Base-by-base conservation (phyloP, 768 basidiomycete species). In the Mycena venus region DNA sequence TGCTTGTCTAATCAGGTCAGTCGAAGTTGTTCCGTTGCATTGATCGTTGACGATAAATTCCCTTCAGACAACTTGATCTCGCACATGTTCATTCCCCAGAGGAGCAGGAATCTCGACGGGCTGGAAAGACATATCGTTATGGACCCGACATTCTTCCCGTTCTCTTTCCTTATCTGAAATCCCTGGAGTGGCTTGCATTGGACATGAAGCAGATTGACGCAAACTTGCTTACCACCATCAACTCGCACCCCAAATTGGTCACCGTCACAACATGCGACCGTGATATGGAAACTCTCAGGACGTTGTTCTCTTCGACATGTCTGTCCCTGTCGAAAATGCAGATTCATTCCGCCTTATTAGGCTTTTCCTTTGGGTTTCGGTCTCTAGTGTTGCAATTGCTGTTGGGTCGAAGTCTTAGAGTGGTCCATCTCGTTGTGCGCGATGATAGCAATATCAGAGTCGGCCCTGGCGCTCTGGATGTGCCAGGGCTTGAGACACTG, bases 181-280 rank as follows among this genome's bases (percentile, higher is more conserved):
- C 65, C 7, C 72, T 73, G 5, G 34, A 60, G 32, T 68, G 64
- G 72, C 72, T 73, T 55, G 44, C 21, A 25, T n/a, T 67, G 10
- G 9, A 19, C 15, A n/a, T 15, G 3, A 10, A 12, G 8, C 58
- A 53, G 40, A 15, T 73, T 21, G 59, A 73, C 29, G 21, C 12
- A 23, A 27, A 19, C 34, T 36, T 66, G 17, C 56, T 66, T 32
- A 44, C 51, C 17, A 23, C 29, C 29, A 3, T 67, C 15, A 62
- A 70, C 36, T 49, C 68, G 7, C 59, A 70, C 19, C 47, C 68
- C 17, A 70, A 17, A 0, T 44, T 63, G 69, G 23, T 2, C 25
- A 70, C 69, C 42, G 60, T 62, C n/a, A 51, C 60, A 11, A 38
- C 44, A n/a, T 17, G 14, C 15, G 60, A 62, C 36, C 3, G 7